phyloP scores from a whole-genome alignment of 73 alveolate genomes.

The Breviolum minutum region DNA sequence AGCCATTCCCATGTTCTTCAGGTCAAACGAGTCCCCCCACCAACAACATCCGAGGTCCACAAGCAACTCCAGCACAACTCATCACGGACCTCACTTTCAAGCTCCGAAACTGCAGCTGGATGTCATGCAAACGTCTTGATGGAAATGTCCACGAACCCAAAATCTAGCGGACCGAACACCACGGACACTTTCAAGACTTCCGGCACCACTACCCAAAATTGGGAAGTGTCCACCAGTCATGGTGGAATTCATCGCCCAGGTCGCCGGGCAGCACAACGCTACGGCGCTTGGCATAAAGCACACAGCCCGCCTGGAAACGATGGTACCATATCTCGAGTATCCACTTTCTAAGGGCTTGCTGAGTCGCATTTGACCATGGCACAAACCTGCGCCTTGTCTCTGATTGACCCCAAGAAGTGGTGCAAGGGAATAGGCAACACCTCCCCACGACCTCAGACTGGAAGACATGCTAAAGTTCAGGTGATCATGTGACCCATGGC shows the following conservation, averaged over 20 bases:
- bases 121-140: too few relatives aligned
- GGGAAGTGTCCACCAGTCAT: too few relatives aligned
- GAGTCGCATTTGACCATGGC: background rate
- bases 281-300: background rate
- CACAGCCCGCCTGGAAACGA: background rate
- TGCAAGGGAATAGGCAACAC: background rate
- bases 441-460: background rate
- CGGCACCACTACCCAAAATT: too few relatives aligned
- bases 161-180: too few relatives aligned
- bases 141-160: too few relatives aligned
- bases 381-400: constrained; percentile 21
- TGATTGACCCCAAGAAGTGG: background rate
- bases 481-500: background rate
- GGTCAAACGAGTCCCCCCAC: background rate
- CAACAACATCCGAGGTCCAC: background rate
- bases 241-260: too few relatives aligned
- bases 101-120: too few relatives aligned
- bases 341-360: too few relatives aligned
- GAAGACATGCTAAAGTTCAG: background rate
- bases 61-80: constrained; percentile 10
- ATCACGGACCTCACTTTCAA: background rate
- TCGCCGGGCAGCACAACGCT: background rate
- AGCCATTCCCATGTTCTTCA: background rate
- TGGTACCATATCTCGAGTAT: background rate
- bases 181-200: too few relatives aligned